These are phyloP conservation scores for Mycena leptocephala DNA, from an alignment of 768 basidiomycete species.

Conservation along the genomic window DNA sequence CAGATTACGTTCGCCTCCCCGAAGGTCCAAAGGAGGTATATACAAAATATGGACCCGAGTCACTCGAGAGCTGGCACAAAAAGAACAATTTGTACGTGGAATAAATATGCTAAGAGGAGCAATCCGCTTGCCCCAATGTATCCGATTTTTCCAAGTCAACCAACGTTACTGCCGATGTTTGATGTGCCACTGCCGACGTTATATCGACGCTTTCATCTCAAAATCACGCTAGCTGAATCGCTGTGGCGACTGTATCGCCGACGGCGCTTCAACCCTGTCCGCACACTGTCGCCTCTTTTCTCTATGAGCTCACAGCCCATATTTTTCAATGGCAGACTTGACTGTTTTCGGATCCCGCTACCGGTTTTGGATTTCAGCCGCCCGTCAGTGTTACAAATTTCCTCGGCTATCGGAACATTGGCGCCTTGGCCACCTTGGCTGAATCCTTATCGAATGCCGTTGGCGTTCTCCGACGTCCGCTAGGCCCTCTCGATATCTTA, in stretches of 20 bases:
- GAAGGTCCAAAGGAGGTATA: conserved; percentile 69
- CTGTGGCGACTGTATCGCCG: no score
- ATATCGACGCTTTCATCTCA: no score
- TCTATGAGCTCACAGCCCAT: no score
- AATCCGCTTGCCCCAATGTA: background rate
- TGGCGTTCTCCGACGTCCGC: no score
- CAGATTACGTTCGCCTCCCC: conserved; percentile 74
- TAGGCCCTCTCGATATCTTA: no score
- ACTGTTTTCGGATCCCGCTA: no score
- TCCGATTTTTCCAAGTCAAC: background rate
- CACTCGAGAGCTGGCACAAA: conserved; percentile 76
- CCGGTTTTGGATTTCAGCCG: no score
- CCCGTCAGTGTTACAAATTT: background rate
- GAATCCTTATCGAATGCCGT: background rate
- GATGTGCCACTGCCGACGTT: no score
- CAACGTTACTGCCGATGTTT: background rate
- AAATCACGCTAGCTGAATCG: no score
- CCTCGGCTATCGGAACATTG: background rate
- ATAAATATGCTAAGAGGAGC: background rate
- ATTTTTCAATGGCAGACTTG: no score
- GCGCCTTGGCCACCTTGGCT: background rate
- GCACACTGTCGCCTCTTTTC: no score
- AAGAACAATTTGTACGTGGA: conserved; percentile 39
- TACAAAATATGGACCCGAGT: conserved; percentile 58
- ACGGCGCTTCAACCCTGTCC: no score